A percentile compares a stretch with the other conserved stretches of the same genome.
Conservation (phyloP, 2,329 filamentous ascomycete species). For the Phaeoacremonium minimum region DNA sequence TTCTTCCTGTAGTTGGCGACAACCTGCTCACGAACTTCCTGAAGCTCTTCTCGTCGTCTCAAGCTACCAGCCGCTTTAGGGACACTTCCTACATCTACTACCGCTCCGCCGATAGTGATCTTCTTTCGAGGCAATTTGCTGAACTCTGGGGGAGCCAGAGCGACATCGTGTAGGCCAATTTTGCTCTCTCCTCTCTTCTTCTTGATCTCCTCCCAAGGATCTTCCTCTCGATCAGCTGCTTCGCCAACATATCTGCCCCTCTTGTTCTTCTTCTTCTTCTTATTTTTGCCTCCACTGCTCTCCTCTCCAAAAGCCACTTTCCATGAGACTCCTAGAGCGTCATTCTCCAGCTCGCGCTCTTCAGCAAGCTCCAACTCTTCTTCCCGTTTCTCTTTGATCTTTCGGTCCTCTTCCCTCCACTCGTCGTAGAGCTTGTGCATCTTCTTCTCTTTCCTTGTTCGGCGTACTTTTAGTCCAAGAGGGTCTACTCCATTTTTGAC, state of each 20-base stretch:
- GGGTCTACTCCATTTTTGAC: constrained; percentile 59
- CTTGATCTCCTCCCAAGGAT: constrained; percentile 73
- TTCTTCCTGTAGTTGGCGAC: constrained; percentile 69
- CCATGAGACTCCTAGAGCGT: constrained; percentile 42
- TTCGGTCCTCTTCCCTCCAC: constrained; percentile 64
- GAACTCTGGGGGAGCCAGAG: constrained; percentile 71
- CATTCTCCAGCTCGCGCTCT: constrained; percentile 57
- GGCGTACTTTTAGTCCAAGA: constrained; percentile 60
- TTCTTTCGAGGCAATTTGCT: constrained; percentile 60
- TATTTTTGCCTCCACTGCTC: constrained; percentile 31
- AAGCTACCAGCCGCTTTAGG: constrained; percentile 68
- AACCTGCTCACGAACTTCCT: constrained; percentile 64
- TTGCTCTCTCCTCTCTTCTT: constrained; percentile 56
- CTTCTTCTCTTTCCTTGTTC: constrained; percentile 79
- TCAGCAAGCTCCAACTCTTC: constrained; percentile 63
- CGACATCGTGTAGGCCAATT: constrained; percentile 54
- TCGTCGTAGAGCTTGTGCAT: constrained; percentile 79
- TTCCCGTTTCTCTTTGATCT: constrained; percentile 58
- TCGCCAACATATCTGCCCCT: constrained; percentile 32
- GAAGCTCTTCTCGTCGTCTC: constrained; percentile 67
- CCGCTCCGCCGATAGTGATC: constrained; percentile 59
- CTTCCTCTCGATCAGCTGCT: constrained; percentile 49
- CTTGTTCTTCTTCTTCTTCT: constrained; percentile 32
- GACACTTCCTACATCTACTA: constrained; percentile 63
- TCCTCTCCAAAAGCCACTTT: constrained; percentile 39